A percentile compares a stretch with the other conserved stretches of the same genome.
These are phyloP conservation scores for Hypoxylon sp. DNA, from an alignment of 2,329 filamentous ascomycete species.

Conservation along the genomic window DNA sequence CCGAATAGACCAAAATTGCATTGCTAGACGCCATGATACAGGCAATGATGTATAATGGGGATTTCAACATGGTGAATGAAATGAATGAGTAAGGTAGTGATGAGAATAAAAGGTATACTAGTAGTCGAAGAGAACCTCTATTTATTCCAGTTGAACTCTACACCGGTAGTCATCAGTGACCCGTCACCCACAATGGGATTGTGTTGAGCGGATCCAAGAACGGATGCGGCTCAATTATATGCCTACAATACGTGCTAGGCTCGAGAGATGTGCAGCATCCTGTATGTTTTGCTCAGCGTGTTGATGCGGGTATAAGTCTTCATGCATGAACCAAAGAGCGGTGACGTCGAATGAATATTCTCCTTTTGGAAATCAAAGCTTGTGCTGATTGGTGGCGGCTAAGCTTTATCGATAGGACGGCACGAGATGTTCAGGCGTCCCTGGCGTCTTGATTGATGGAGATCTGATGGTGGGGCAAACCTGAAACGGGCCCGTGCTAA, in stretches of 20 bases:
- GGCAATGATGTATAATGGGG: no score
- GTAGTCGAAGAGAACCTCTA: not conserved
- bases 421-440: no score
- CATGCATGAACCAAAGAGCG: constrained; percentile 16
- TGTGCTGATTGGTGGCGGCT: constrained; percentile 44
- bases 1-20: not conserved
- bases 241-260: not conserved
- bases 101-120: not conserved
- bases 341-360: constrained; percentile 25
- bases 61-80: not conserved
- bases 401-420: constrained; percentile 40
- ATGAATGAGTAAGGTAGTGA: not conserved
- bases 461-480: constrained; percentile 25
- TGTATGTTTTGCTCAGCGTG: not conserved
- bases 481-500: constrained; percentile 23
- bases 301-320: not conserved
- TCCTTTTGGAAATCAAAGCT: constrained; percentile 32
- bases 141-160: not conserved
- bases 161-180: not conserved
- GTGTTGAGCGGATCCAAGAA: not conserved
- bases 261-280: constrained; percentile 11
- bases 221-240: not conserved
- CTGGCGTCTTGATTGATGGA: constrained; percentile 20
- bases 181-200: not conserved
- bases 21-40: no score